Conservation (phyloP, 1,139 yeast genomes). For the Chernovozyma sophiae-reginae region DNA sequence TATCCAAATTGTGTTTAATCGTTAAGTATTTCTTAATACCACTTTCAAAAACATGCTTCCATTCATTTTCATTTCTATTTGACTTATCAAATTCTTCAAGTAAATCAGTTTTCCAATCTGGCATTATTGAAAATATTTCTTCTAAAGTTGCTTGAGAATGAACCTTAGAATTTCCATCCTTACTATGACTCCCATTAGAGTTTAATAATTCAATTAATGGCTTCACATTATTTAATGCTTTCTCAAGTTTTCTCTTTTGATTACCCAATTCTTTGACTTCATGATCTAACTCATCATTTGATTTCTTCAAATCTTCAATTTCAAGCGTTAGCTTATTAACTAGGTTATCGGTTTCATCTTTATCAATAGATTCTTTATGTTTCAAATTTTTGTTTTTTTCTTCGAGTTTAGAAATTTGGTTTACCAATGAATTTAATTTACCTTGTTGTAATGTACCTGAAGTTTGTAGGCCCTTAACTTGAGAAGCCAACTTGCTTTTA, state of each 20-base stretch:
- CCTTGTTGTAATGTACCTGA: slow-evolving; percentile 15
- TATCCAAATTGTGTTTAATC: slow-evolving; percentile 29
- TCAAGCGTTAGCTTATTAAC: slow-evolving; percentile 10
- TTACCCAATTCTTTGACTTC: slow-evolving; percentile 17
- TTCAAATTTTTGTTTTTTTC: slow-evolving; percentile 20
- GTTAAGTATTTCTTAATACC: slow-evolving; percentile 32
- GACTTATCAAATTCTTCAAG: slow-evolving; percentile 25
- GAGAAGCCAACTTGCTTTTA: slow-evolving; percentile 30
- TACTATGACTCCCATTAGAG: slow-evolving; percentile 20
- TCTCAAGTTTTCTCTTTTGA: slow-evolving; percentile 24
- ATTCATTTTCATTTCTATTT: slow-evolving; percentile 28
- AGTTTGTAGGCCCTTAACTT: slow-evolving; percentile 21
- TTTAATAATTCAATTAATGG: slow-evolving; percentile 28
- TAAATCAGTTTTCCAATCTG: slow-evolving; percentile 37
- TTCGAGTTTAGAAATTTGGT: slow-evolving; percentile 20
- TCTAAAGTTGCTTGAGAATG: slow-evolving; percentile 25
- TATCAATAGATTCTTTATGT: slow-evolving; percentile 13
- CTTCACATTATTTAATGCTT: slow-evolving; percentile 18
- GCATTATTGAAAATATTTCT: slow-evolving; percentile 23
- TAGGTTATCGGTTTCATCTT: slow-evolving; percentile 14
- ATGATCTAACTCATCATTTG: slow-evolving; percentile 25
- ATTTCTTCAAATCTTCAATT: slow-evolving; percentile 14
- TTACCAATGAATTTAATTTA: slow-evolving; percentile 22
- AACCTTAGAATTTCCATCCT: slow-evolving; percentile 29
- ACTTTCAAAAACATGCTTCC: slow-evolving; percentile 29